Evolutionary conservation across 2,329 filamentous ascomycete genomes (phyloP), one percentile per base, ranked within the genome.

Genomic region (Fonsecaea monophora): DNA sequence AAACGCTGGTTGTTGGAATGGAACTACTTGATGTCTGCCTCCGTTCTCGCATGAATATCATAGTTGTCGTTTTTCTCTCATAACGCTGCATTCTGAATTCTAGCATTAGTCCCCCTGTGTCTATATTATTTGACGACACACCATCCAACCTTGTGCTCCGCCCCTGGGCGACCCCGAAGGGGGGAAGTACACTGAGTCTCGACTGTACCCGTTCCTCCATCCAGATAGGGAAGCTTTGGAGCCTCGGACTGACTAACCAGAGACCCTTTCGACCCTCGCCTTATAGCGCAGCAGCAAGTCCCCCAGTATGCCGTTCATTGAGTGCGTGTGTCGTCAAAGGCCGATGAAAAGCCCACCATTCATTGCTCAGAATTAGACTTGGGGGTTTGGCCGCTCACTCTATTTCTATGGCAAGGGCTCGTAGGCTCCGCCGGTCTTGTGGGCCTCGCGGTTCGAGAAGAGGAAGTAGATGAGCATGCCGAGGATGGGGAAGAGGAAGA

Each of bases 401-500:
- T 25, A 9, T 13, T 13, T 35, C 38, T 59, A 69, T 42, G 64
- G 64, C 57, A 70, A 66, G 34, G 64, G 54, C 37, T 70, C 68
- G 53, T 70, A 70, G 15, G 63, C 56, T 21, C 68, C 63, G 37
- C 66, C 58, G 38, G 57, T 18, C 40, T 66, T 66, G 53, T 70
- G 66, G 1, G 53, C 53, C 21, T 50, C 68, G 42, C 68, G 68
- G 45, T 70, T 68, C n/a, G 66, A 68, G 60, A 70, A 68, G 54
- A 70, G 63, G 45, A 61, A 68, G 66, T 70, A 70, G 60, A 70
- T 60, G 42, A 70, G 59, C 48, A 68, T 68, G 21, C 68, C 68
- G n/a, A 68, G 25, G 40, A 70, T 66, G 12, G 68, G 68, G 66
- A 70, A 70, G 13, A 70, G 56, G 66, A 70, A 63, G 56, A 68